A percentile compares a stretch with the other conserved stretches of the same genome.
Evolutionary conservation across 2,329 filamentous ascomycete genomes (phyloP).

Genomic region (Apiospora pterosperma): DNA sequence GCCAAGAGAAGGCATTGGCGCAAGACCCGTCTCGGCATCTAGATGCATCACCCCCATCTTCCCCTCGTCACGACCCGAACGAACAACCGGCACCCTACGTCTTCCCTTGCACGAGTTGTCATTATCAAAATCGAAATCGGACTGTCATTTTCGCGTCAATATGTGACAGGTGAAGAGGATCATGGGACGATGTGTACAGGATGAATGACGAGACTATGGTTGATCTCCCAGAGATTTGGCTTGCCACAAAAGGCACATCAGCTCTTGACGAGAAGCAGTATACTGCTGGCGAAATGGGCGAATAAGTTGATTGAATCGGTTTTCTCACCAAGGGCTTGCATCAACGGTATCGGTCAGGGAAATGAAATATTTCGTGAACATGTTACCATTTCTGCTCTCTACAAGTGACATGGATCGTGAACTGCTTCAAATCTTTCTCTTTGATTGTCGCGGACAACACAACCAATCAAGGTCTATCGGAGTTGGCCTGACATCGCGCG

Average conservation of each 20-base stretch:
- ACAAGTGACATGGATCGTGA: neutral
- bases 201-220: neutral
- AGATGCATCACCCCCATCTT: conserved; percentile 54
- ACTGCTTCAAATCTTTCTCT: too few relatives aligned
- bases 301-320: conserved; percentile 20
- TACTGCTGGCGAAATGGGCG: conserved; percentile 12
- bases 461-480: too few relatives aligned
- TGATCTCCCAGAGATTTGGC: neutral
- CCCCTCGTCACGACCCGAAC: neutral
- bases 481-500: neutral
- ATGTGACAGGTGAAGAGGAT: neutral
- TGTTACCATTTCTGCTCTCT: neutral
- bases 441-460: neutral
- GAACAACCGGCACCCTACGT: neutral
- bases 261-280: conserved; percentile 6
- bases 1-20: conserved; percentile 99
- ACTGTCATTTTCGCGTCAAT: neutral
- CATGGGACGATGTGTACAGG: neutral
- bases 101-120: neutral
- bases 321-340: conserved; percentile 24
- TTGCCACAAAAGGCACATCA: neutral
- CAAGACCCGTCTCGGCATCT: conserved; percentile 99
- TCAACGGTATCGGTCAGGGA: conserved; percentile 45
- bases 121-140: neutral
- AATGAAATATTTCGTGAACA: conserved; percentile 31